Evolutionary conservation across 225 moss, liverwort and hornwort genomes (phyloP).

Genomic region (Straminergon stramineum): DNA sequence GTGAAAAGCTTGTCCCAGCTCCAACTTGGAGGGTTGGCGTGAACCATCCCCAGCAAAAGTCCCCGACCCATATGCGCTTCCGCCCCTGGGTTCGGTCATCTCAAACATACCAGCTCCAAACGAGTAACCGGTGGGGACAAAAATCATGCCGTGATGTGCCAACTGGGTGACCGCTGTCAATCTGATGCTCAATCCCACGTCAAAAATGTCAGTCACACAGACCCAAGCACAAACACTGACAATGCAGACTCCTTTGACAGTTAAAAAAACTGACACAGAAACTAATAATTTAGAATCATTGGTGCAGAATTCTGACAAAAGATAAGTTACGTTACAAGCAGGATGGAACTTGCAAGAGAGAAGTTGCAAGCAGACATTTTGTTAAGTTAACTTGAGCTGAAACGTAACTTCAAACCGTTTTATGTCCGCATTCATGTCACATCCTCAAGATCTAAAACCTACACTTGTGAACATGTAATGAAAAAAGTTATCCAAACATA

Average conservation of each 20-base stretch:
- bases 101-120: constrained; percentile 21
- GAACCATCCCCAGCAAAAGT: constrained; percentile 29
- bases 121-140: constrained; percentile 27
- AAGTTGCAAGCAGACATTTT: not conserved
- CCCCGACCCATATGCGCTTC: constrained; percentile 25
- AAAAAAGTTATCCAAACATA: too few relatives aligned
- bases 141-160: constrained; percentile 35
- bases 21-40: constrained; percentile 27
- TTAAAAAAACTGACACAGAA: not conserved
- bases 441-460: not conserved
- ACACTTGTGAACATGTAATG: not conserved
- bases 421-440: not conserved
- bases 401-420: not conserved
- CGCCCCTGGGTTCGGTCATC: constrained; percentile 17
- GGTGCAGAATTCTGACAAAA: not conserved
- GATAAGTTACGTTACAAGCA: not conserved
- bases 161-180: constrained; percentile 39
- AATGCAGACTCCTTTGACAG: not conserved
- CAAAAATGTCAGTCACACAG: not conserved
- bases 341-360: not conserved
- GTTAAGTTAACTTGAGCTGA: too few relatives aligned
- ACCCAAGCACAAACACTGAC: not conserved
- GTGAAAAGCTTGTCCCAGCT: constrained; percentile 20
- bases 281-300: not conserved
- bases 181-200: not conserved